Conservation (phyloP, 805 yeast genomes). For the Nakazawaea anatomiae region DNA sequence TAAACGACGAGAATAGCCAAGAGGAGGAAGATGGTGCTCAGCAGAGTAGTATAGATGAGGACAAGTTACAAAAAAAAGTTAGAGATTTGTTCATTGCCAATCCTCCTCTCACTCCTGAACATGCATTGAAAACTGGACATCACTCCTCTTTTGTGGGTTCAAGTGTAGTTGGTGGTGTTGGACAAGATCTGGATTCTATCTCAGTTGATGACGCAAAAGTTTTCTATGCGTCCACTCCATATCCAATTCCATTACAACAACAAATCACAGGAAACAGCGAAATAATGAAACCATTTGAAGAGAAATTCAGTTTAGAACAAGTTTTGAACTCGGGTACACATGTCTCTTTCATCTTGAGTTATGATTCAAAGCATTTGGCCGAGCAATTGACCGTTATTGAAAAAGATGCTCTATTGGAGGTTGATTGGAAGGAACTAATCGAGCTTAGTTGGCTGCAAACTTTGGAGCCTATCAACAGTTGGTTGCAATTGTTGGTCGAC, state of each 20-base stretch:
- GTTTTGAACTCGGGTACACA: conserved; percentile 49
- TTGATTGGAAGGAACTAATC: conserved; percentile 88
- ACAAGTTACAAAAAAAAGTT: conserved; percentile 24
- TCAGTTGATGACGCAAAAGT: not conserved
- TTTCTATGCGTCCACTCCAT: conserved; percentile 20
- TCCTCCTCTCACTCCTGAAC: conserved; percentile 14
- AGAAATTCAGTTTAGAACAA: conserved; percentile 30
- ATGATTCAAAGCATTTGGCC: conserved; percentile 60
- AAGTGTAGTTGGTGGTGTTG: conserved; percentile 9
- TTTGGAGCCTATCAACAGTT: conserved; percentile 65
- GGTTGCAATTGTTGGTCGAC: conserved; percentile 72
- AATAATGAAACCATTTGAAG: not conserved
- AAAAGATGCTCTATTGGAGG: conserved; percentile 71
- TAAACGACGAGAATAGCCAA: conserved; percentile 21
- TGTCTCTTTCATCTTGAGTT: conserved; percentile 75
- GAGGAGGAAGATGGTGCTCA: conserved; percentile 1
- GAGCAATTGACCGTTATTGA: conserved; percentile 85
- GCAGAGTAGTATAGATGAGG: conserved; percentile 20
- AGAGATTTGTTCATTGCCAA: conserved; percentile 25
- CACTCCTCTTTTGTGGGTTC: conserved; percentile 2
- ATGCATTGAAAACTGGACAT: conserved; percentile 16
- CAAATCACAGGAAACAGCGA: no score
- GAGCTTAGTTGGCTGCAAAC: conserved; percentile 70
- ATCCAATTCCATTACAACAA: conserved; percentile 7
- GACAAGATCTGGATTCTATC: not conserved